Base-by-base conservation (phyloP, 495 filamentous ascomycete genomes). In the Penicillium argentinense region DNA sequence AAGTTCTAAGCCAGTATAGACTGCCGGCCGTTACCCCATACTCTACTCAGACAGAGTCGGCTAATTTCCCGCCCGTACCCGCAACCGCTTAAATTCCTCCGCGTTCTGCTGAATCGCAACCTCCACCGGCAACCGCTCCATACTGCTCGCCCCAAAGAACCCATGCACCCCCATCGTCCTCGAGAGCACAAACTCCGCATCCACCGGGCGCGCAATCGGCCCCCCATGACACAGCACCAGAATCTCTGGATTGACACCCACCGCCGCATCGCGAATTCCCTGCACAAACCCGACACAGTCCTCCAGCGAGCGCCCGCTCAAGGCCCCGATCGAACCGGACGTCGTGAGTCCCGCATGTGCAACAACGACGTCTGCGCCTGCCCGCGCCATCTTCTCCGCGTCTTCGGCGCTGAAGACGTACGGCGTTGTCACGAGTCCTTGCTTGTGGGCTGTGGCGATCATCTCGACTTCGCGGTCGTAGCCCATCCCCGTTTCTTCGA, bases 401-500 rank as follows among this genome's bases (percentile, higher is more conserved):
- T 87, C 79, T 3, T 77, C 74, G 1, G 69, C 66, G 39, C 68
- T 79, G 56, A 87, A 88, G 13, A 85, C 84, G 56, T 88, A 88
- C 8, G 85, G 84, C 1, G 83, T 82, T 0, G 85, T 87, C 4
- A 87, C 59, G 9, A 87, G 57, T 3, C 74, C 82, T 69, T 83
- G 68, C 39, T 71, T 59, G 14, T 68, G 71, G 13, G 85, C 84
- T 1, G 60, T 40, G 3, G 67, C 60, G 17, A 88, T 72, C 78
- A 87, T 82, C 39, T 81, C 76, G 4, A 89, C 83, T 45, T 89
- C 85, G 1, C 63, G 47, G 11, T 68, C 73, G 56, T 80, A 88
- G 3, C 76, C 76, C 83, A 87, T 89, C 12, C 77, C 84, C 4
- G 84, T 87, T 59, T 86, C 83, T 58, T 88, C 85, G 2, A 89